These are phyloP conservation scores for Penicillium sp. DNA, from an alignment of 2,329 filamentous ascomycete genomes.

Conservation along the genomic window DNA sequence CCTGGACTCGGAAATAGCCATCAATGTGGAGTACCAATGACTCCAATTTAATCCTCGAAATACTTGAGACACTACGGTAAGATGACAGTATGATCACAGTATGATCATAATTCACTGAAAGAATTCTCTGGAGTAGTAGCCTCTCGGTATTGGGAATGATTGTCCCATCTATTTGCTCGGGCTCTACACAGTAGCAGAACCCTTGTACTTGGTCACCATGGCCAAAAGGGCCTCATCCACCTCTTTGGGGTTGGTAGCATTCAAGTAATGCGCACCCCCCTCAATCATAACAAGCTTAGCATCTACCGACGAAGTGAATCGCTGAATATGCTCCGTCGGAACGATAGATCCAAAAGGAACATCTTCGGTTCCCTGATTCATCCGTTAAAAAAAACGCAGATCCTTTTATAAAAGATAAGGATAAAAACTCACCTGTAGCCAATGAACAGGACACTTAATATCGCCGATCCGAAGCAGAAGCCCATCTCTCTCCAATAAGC, in stretches of 20 bases:
- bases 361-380: not conserved
- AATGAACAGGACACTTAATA: not conserved
- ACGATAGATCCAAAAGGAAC: slow-evolving; percentile 22
- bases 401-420: no score
- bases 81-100: no score
- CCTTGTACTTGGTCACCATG: not conserved
- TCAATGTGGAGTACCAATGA: no score
- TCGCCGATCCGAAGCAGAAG: slow-evolving; percentile 33
- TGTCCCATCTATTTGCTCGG: not conserved
- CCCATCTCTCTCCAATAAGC: slow-evolving; percentile 49
- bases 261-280: slow-evolving; percentile 51
- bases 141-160: not conserved
- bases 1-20: no score
- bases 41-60: no score
- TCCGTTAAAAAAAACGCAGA: not conserved
- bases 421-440: not conserved
- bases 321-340: slow-evolving; percentile 44
- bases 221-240: slow-evolving; percentile 31
- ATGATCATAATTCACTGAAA: no score
- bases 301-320: slow-evolving; percentile 46
- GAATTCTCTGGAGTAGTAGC: not conserved
- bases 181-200: not conserved
- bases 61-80: no score
- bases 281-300: slow-evolving; percentile 45
- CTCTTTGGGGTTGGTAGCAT: slow-evolving; percentile 48